These are phyloP conservation scores for Sphagnurus paluster DNA, from an alignment of 1,284 basidiomycete genomes.

Conservation along the genomic window DNA sequence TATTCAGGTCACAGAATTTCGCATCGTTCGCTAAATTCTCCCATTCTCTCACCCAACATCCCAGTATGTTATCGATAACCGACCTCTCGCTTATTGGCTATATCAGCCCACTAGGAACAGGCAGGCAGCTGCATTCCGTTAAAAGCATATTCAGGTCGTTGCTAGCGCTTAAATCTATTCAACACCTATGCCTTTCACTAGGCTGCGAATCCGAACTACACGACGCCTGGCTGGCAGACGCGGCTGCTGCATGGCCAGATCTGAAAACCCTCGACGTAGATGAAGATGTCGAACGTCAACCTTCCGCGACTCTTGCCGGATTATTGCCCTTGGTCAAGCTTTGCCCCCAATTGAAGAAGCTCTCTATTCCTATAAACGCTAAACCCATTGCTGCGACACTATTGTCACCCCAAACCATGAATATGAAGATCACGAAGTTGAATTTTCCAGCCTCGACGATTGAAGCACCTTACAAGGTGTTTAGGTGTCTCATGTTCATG, in stretches of 20 bases:
- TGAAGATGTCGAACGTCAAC: no score
- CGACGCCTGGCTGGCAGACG: background rate
- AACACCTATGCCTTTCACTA: background rate
- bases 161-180: background rate
- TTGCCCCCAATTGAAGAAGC: background rate
- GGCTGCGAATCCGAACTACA: background rate
- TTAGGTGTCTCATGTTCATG: background rate
- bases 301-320: background rate
- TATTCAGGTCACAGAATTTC: no score
- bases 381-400: background rate
- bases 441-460: background rate
- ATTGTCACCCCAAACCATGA: background rate
- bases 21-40: no score
- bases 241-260: background rate
- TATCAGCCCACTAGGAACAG: no score
- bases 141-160: background rate
- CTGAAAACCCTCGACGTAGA: background rate
- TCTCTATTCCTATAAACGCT: background rate
- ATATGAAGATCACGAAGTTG: background rate
- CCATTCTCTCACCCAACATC: no score
- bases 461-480: background rate
- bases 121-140: no score
- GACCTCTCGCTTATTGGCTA: no score
- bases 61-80: no score
- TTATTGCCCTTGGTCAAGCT: background rate